A percentile compares a stretch with the other conserved stretches of the same genome.
Evolutionary conservation across 306 rosid species (phyloP).

Genomic region (Prunus kanzakura): DNA sequence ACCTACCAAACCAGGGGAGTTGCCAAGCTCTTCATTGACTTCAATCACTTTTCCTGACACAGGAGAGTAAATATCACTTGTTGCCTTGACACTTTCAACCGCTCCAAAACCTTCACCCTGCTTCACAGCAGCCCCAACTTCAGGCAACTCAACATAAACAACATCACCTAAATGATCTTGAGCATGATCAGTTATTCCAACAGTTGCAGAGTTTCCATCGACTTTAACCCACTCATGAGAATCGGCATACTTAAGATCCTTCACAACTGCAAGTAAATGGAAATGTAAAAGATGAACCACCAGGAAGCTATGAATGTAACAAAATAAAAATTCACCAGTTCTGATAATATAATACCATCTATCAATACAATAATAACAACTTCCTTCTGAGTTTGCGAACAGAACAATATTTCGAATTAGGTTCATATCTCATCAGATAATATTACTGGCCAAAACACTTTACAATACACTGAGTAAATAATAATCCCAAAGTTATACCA

Average conservation of each 20-base stretch:
- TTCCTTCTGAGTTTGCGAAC: not conserved
- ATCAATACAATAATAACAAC: not conserved
- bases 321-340: not conserved
- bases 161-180: constrained; percentile 98
- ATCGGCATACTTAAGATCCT: constrained; percentile 69
- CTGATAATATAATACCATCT: not conserved
- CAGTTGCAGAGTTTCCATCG: constrained; percentile 68
- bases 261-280: constrained; percentile 52
- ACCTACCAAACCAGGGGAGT: constrained; percentile 89
- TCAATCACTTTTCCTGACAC: constrained; percentile 73
- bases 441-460: not conserved
- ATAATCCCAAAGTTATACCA: not conserved
- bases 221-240: constrained; percentile 93
- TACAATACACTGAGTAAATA: not conserved
- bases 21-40: constrained; percentile 67
- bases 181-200: constrained; percentile 92
- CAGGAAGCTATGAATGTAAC: constrained; percentile 9
- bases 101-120: constrained; percentile 84
- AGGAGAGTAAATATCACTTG: constrained; percentile 89
- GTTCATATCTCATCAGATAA: not conserved
- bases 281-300: constrained; percentile 4
- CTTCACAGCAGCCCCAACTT: constrained; percentile 53
- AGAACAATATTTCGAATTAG: not conserved
- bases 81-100: constrained; percentile 96
- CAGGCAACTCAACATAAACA: constrained; percentile 88